A percentile compares a stretch with the other conserved stretches of the same genome.
Conservation (phyloP, 1,139 yeast genomes). For the Pichia sp. region DNA sequence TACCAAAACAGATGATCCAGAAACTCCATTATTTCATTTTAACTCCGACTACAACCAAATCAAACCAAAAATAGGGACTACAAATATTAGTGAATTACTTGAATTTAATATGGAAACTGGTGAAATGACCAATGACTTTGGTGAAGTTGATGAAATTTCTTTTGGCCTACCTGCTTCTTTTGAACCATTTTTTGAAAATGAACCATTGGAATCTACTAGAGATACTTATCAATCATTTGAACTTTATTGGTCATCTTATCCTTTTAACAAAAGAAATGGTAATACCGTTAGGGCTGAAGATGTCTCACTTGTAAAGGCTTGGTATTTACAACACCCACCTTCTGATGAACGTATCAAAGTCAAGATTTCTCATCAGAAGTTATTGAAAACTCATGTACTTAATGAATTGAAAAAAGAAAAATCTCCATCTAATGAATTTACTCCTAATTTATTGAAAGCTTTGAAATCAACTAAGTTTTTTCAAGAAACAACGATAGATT, state of each 20-base stretch:
- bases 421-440: slow-evolving; percentile 62
- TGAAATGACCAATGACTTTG: slow-evolving; percentile 27
- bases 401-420: slow-evolving; percentile 73
- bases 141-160: slow-evolving; percentile 26
- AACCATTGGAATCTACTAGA: slow-evolving; percentile 36
- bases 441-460: slow-evolving; percentile 51
- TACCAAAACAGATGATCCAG: slow-evolving; percentile 42
- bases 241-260: slow-evolving; percentile 76
- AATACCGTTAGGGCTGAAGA: slow-evolving; percentile 79
- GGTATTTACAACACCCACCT: slow-evolving; percentile 72
- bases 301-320: slow-evolving; percentile 72
- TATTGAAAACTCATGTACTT: slow-evolving; percentile 66
- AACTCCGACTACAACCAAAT: slow-evolving; percentile 55
- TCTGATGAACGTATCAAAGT: slow-evolving; percentile 66
- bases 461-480: slow-evolving; percentile 79
- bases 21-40: slow-evolving; percentile 51
- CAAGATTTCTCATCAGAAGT: slow-evolving; percentile 79
- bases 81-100: slow-evolving; percentile 21
- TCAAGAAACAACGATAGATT: slow-evolving; percentile 86
- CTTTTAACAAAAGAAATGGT: slow-evolving; percentile 74
- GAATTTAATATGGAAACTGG: slow-evolving; percentile 28
- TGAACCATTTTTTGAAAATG: slow-evolving; percentile 44
- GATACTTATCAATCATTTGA: slow-evolving; percentile 55
- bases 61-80: slow-evolving; percentile 27
- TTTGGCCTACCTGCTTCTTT: slow-evolving; percentile 15